Percentiles rank a stretch among this genome's conserved stretches.
These are phyloP conservation scores for Ilyonectria robusta DNA, from an alignment of 2,329 filamentous ascomycete genomes.

Conservation along the genomic window DNA sequence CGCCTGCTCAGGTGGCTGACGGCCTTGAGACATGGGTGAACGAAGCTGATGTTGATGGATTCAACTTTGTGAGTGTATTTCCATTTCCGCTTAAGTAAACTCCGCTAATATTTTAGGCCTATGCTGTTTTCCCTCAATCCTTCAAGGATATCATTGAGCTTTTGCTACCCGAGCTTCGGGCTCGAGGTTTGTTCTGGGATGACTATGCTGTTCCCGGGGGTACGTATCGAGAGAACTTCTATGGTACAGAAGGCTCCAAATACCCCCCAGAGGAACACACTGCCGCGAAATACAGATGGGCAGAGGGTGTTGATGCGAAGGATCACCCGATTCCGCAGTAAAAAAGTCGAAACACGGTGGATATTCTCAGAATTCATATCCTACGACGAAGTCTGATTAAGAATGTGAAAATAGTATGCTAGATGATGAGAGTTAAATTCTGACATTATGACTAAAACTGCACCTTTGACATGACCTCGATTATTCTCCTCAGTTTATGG, in stretches of 20 bases:
- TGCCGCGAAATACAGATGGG: slow-evolving; percentile 64
- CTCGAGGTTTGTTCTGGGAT: slow-evolving; percentile 70
- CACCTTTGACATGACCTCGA: no score
- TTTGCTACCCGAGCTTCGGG: slow-evolving; percentile 74
- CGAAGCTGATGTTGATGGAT: slow-evolving; percentile 81
- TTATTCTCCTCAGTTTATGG: no score
- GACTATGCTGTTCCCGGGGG: slow-evolving; percentile 68
- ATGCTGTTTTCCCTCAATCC: slow-evolving; percentile 76
- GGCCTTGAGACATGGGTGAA: slow-evolving; percentile 76
- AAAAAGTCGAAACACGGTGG: background rate
- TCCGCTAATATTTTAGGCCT: slow-evolving; percentile 58
- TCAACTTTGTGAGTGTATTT: slow-evolving; percentile 73
- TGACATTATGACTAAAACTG: no score
- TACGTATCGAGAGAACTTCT: slow-evolving; percentile 74
- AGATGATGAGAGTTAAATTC: no score
- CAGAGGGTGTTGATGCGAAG: slow-evolving; percentile 38
- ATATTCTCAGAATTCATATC: background rate
- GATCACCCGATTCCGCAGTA: slow-evolving; percentile 40
- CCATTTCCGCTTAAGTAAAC: accelerated
- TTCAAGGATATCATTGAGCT: slow-evolving; percentile 79
- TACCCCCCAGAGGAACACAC: slow-evolving; percentile 67
- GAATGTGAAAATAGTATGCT: no score
- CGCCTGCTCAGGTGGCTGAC: slow-evolving; percentile 75
- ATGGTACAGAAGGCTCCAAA: slow-evolving; percentile 63
- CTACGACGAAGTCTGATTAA: background rate